Evolutionary conservation across 2,329 filamentous ascomycete species (phyloP).

Genomic region (Cladosporium sp.): DNA sequence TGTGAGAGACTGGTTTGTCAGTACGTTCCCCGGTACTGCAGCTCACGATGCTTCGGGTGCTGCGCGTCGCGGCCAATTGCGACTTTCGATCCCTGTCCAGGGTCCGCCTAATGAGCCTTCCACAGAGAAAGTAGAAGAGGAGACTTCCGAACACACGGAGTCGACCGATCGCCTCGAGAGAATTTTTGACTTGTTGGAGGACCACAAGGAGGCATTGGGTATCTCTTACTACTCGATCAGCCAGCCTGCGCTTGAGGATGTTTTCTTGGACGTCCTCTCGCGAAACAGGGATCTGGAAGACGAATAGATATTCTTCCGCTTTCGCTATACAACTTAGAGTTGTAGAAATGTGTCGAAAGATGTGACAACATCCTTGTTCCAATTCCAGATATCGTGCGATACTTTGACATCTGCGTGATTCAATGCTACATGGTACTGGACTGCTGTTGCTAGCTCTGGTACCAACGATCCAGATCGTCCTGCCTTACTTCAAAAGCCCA

Average conservation of each 20-base stretch:
- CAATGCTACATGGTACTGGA: background rate
- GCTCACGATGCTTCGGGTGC: slow-evolving; percentile 72
- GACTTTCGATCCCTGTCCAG: slow-evolving; percentile 65
- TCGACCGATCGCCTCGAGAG: slow-evolving; percentile 30
- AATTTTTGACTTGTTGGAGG: slow-evolving; percentile 70
- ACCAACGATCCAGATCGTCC: slow-evolving; percentile 48
- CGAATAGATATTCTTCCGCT: background rate
- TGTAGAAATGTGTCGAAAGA: background rate
- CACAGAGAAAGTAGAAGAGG: background rate
- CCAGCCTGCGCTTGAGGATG: slow-evolving; percentile 82
- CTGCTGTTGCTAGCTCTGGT: background rate
- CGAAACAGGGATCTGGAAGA: slow-evolving; percentile 75
- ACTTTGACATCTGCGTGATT: background rate
- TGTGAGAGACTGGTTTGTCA: slow-evolving; percentile 64
- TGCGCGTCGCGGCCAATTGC: slow-evolving; percentile 58
- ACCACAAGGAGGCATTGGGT: slow-evolving; percentile 64
- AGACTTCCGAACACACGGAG: slow-evolving; percentile 17
- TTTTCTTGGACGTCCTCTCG: slow-evolving; percentile 80
- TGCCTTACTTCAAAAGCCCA: slow-evolving; percentile 57
- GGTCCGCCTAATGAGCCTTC: background rate
- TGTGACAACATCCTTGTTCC: background rate
- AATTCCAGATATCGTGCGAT: background rate
- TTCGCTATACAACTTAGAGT: background rate
- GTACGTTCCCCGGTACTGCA: slow-evolving; percentile 61
- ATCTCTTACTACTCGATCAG: slow-evolving; percentile 82